These are phyloP conservation scores for Candida odintsovae DNA, from an alignment of 805 yeast species.

Conservation along the genomic window DNA sequence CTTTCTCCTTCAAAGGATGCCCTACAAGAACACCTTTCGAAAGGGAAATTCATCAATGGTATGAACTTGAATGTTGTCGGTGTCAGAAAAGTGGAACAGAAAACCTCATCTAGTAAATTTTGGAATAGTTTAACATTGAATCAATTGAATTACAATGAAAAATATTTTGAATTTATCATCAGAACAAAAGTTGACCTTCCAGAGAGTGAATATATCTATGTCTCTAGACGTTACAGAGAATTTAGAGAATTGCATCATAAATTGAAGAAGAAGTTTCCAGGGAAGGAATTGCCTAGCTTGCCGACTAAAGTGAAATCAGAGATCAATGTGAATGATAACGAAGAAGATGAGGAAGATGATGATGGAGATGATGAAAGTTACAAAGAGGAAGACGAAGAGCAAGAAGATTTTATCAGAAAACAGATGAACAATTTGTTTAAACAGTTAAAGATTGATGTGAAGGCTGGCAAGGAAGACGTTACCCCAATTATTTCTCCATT, in stretches of 20 bases:
- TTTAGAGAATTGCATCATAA: conserved; percentile 52
- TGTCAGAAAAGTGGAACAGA: conserved; percentile 37
- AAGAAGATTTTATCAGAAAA: conserved; percentile 17
- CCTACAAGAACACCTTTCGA: conserved; percentile 25
- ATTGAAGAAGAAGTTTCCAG: conserved; percentile 61
- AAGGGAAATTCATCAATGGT: conserved; percentile 42
- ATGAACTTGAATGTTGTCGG: conserved; percentile 63
- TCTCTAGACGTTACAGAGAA: conserved; percentile 61
- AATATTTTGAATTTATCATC: conserved; percentile 20
- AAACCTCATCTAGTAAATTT: conserved; percentile 18
- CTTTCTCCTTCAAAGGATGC: conserved; percentile 37
- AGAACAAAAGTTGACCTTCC: conserved; percentile 16
- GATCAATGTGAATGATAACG: conserved; percentile 22
- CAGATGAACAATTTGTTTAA: conserved; percentile 15
- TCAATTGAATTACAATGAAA: conserved; percentile 18
- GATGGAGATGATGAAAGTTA: conserved; percentile 14
- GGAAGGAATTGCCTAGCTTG: conserved; percentile 51
- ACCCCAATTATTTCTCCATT: conserved; percentile 4
- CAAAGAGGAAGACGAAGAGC: conserved; percentile 8
- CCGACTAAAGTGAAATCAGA: conserved; percentile 48
- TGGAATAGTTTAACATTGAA: conserved; percentile 22
- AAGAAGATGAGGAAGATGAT: conserved; percentile 16
- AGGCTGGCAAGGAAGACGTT: not conserved
- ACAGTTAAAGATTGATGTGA: conserved; percentile 10
- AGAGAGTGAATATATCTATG: conserved; percentile 21